Percentiles rank a stretch among this genome's conserved stretches.
Conservation (phyloP, 805 yeast species). For the Pichia nanzhaoensis region DNA sequence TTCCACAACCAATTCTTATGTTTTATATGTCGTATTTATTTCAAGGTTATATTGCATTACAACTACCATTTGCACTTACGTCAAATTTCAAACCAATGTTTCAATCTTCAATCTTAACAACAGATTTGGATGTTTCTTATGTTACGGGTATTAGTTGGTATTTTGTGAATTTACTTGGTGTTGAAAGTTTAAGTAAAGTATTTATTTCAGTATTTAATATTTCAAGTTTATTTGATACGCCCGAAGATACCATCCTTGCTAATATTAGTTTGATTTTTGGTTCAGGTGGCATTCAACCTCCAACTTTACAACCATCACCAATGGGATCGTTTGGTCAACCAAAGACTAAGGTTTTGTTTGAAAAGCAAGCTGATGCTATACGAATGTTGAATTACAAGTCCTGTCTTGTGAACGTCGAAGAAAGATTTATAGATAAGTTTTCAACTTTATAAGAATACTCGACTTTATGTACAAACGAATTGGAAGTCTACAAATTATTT, state of each 20-base stretch:
- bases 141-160: constrained; percentile 96
- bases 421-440: constrained; percentile 37
- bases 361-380: constrained; percentile 38
- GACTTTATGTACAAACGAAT: not conserved
- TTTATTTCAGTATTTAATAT: constrained; percentile 59
- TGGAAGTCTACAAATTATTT: not conserved
- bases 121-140: constrained; percentile 84
- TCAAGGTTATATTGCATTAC: constrained; percentile 83
- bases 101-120: constrained; percentile 79
- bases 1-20: constrained; percentile 92
- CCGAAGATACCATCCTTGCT: constrained; percentile 6
- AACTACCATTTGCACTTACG: constrained; percentile 88
- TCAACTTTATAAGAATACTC: not conserved
- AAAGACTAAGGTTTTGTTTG: constrained; percentile 55
- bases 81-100: constrained; percentile 86
- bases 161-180: constrained; percentile 78
- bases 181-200: constrained; percentile 53
- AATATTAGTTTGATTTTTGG: constrained; percentile 4
- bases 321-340: constrained; percentile 36
- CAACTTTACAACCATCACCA: not conserved
- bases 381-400: constrained; percentile 12
- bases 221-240: constrained; percentile 37
- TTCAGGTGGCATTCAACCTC: constrained; percentile 8
- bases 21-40: constrained; percentile 94
- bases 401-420: constrained; percentile 54